Evolutionary conservation across 2,329 filamentous ascomycete species (phyloP).

Genomic region (Ilyonectria sp.): DNA sequence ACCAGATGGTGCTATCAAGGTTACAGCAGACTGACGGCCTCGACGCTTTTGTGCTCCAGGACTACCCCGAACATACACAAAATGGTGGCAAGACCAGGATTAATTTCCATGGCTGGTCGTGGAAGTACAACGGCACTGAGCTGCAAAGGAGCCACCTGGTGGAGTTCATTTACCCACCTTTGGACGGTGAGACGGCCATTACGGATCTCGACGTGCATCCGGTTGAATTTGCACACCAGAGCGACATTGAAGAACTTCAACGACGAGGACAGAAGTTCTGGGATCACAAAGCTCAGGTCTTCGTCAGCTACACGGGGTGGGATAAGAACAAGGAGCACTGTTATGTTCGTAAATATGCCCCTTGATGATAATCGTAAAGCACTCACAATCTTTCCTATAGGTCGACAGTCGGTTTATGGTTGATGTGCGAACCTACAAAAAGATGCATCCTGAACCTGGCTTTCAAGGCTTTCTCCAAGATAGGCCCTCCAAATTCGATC

Average conservation of each 20-base stretch:
- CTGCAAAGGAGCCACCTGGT: background rate
- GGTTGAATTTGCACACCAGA: background rate
- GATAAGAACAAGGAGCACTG: background rate
- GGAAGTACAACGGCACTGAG: slow-evolving; percentile 2
- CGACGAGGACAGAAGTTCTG: slow-evolving; percentile 3
- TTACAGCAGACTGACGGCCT: background rate
- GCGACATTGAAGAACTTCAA: background rate
- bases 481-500: background rate
- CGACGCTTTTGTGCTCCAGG: background rate
- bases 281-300: slow-evolving; percentile 1
- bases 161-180: background rate
- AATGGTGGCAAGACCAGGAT: too few species aligned
- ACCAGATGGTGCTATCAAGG: background rate
- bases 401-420: background rate
- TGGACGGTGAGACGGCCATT: background rate
- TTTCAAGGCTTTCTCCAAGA: too few species aligned
- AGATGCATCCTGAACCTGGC: background rate
- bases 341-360: background rate
- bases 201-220: background rate
- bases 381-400: too few species aligned
- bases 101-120: background rate
- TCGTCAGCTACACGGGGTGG: background rate
- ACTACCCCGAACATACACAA: background rate
- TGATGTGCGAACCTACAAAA: background rate
- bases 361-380: background rate